Percentiles rank a stretch among this genome's conserved stretches.
These are phyloP conservation scores for Macrolepiota dolichaula DNA, from an alignment of 768 basidiomycete species.

Conservation along the genomic window DNA sequence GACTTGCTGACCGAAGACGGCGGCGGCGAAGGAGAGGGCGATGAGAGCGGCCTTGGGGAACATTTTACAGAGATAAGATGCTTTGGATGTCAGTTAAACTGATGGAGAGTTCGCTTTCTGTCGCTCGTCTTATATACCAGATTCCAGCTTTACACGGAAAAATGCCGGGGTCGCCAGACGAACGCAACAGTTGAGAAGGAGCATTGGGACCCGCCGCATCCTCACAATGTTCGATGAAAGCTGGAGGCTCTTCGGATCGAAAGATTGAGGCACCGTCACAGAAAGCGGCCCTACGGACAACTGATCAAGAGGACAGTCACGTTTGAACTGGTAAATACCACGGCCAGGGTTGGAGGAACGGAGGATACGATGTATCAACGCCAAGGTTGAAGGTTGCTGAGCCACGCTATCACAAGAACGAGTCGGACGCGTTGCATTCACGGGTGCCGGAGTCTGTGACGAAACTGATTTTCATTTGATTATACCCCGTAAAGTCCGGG, in stretches of 20 bases:
- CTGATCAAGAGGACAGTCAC: background rate
- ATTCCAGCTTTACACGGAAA: background rate
- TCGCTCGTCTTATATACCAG: background rate
- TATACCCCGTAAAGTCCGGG: background rate
- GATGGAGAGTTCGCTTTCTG: background rate
- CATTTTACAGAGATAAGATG: background rate
- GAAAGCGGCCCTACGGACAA: background rate
- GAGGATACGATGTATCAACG: background rate
- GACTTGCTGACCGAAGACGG: conserved; percentile 36
- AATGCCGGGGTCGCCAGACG: background rate
- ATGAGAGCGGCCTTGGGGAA: conserved; percentile 19
- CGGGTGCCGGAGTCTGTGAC: background rate
- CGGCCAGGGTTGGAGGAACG: background rate
- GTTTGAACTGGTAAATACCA: background rate
- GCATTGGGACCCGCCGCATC: background rate
- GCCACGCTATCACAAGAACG: background rate
- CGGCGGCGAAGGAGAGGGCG: conserved; percentile 24
- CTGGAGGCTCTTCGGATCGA: background rate
- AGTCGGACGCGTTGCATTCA: background rate
- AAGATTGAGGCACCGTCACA: background rate
- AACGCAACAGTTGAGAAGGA: background rate
- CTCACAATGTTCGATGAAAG: background rate
- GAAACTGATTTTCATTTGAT: background rate
- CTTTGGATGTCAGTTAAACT: background rate
- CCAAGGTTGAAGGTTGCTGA: background rate